Conservation (phyloP, 2,329 filamentous ascomycete species). For the Pseudogymnoascus sp. region DNA sequence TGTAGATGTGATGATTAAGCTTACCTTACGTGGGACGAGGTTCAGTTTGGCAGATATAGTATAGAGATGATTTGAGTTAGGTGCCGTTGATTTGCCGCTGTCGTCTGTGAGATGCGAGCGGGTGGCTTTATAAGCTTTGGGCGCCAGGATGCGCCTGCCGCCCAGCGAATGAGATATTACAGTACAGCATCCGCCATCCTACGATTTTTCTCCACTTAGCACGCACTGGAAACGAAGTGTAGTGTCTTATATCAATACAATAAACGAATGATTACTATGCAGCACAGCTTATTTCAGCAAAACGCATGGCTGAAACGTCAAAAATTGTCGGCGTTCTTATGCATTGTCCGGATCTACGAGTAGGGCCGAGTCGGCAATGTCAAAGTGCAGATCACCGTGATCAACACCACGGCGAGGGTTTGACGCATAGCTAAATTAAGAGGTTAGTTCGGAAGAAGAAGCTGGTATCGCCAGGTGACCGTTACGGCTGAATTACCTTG, state of each 20-base stretch:
- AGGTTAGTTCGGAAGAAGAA: neutral
- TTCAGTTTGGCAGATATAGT: neutral
- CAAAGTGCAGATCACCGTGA: neutral
- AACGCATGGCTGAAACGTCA: neutral
- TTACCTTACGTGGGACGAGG: neutral
- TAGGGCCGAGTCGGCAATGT: slow-evolving; percentile 5
- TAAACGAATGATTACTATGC: neutral
- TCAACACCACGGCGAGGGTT: neutral
- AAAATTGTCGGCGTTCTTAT: neutral
- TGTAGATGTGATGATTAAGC: neutral
- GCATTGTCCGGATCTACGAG: neutral
- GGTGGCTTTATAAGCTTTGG: slow-evolving; percentile 4
- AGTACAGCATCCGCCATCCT: neutral
- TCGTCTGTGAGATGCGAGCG: neutral
- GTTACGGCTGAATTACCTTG: neutral
- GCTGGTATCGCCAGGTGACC: neutral
- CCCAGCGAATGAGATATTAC: neutral
- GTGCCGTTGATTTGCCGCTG: neutral
- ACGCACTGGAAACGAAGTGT: neutral
- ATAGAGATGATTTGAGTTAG: neutral
- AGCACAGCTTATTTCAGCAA: neutral
- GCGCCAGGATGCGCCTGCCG: neutral
- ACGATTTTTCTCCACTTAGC: neutral
- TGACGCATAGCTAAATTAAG: neutral
- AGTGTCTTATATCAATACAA: neutral